Conservation (phyloP, 257 asterid species). For the Solanum commersonii region DNA sequence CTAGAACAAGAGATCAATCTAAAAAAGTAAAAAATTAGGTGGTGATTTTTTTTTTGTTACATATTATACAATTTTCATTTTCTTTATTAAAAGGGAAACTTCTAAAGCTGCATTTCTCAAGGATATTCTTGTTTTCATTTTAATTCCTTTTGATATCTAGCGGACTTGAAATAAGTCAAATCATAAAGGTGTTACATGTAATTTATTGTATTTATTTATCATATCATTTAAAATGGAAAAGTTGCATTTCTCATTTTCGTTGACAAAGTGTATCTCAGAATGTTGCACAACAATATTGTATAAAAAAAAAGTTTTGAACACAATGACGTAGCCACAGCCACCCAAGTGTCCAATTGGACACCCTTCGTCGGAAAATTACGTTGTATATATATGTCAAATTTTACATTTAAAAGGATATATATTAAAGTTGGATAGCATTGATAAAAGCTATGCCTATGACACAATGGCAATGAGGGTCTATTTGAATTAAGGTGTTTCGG, state of each 20-base stretch:
- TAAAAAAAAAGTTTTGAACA: background rate
- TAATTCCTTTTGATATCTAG: background rate
- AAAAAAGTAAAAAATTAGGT: background rate
- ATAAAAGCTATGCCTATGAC: no score
- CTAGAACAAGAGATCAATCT: background rate
- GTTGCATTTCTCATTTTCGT: background rate
- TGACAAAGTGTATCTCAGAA: background rate
- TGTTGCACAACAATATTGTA: background rate
- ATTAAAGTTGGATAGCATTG: no score
- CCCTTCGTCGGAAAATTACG: no score
- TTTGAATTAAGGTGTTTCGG: no score
- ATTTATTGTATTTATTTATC: background rate
- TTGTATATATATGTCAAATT: background rate
- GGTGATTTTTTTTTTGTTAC: background rate
- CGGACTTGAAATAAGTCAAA: background rate
- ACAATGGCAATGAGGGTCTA: background rate
- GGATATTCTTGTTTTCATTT: background rate
- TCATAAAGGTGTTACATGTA: background rate
- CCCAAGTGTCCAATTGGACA: no score
- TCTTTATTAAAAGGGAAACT: background rate
- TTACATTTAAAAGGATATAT: background rate
- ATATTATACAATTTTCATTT: background rate
- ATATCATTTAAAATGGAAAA: no score
- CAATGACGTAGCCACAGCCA: no score
- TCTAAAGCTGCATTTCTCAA: no score